Conservation (phyloP, 2,329 filamentous ascomycete species). For the Beauveria caledonica region DNA sequence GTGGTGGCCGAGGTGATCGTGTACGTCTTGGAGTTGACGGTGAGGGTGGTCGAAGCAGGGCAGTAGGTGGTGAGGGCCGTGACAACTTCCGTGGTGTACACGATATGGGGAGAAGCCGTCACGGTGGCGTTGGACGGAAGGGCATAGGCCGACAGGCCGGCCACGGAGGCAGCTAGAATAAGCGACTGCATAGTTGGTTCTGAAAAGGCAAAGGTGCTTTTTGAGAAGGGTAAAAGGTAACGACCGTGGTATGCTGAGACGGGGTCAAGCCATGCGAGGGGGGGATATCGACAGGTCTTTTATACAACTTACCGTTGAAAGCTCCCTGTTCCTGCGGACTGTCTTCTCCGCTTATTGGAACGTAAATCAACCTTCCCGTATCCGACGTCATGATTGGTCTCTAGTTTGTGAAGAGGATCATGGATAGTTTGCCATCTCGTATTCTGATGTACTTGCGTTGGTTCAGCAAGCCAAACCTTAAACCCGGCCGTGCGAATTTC, state of each 20-base stretch:
- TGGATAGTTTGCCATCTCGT: background rate
- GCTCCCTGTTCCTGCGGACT: background rate
- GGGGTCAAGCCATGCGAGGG: background rate
- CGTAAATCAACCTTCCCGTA: background rate
- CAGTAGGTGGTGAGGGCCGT: background rate
- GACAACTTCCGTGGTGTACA: background rate
- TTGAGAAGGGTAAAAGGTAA: background rate
- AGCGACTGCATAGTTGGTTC: background rate
- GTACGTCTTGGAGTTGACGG: background rate
- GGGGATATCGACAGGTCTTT: background rate
- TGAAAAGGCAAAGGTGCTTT: background rate
- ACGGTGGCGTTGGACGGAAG: background rate
- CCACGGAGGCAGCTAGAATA: background rate
- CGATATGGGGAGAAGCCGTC: background rate
- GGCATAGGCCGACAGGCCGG: background rate
- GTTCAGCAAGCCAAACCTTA: background rate
- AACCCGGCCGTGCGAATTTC: background rate
- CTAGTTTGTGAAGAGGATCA: background rate
- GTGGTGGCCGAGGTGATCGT: background rate
- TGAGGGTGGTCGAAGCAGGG: background rate
- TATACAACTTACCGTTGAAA: background rate
- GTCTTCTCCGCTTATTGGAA: background rate
- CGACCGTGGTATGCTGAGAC: background rate
- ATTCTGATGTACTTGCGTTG: background rate
- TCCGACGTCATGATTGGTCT: background rate